Evolutionary conservation across 2,329 filamentous ascomycete species (phyloP).

Genomic region (Fusarium decemcellulare): DNA sequence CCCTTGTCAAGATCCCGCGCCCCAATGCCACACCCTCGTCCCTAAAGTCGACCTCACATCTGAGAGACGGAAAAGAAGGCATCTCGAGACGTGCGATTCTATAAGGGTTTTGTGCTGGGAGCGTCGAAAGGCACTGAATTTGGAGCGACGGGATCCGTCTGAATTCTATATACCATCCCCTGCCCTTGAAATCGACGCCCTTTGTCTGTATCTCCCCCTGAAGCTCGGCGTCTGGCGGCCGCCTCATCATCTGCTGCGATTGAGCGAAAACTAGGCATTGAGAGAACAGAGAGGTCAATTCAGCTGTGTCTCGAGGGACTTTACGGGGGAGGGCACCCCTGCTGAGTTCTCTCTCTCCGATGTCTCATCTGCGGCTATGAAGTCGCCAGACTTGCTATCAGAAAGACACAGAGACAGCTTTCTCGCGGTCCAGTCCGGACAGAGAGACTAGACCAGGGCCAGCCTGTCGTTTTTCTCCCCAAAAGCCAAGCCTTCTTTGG

Average conservation of each 20-base stretch:
- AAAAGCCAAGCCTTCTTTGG: conserved; percentile 35
- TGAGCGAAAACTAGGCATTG: conserved; percentile 22
- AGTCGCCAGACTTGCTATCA: conserved; percentile 38
- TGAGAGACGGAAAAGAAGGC: conserved; percentile 33
- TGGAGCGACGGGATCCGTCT: conserved; percentile 3
- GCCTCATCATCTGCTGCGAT: conserved; percentile 9
- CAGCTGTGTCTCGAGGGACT: conserved; percentile 24
- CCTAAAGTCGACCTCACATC: conserved; percentile 47
- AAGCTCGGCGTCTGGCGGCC: conserved; percentile 14
- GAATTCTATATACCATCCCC: not conserved
- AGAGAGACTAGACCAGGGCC: conserved; percentile 44
- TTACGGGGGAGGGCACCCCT: conserved; percentile 27
- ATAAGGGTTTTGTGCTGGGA: conserved; percentile 2
- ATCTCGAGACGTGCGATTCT: conserved; percentile 30
- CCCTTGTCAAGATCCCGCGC: conserved; percentile 49
- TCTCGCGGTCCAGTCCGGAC: conserved; percentile 29
- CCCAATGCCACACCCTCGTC: conserved; percentile 49
- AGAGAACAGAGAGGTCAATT: conserved; percentile 26
- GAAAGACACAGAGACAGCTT: conserved; percentile 24
- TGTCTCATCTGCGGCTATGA: conserved; percentile 44
- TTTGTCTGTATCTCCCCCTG: conserved; percentile 5
- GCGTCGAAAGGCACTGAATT: conserved; percentile 8
- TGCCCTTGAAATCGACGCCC: not conserved
- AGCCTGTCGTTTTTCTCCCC: conserved; percentile 30
- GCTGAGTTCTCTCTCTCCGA: conserved; percentile 30